Evolutionary conservation across 1,139 yeast species (phyloP).

Genomic region (Magnusiomyces suaveolens): DNA sequence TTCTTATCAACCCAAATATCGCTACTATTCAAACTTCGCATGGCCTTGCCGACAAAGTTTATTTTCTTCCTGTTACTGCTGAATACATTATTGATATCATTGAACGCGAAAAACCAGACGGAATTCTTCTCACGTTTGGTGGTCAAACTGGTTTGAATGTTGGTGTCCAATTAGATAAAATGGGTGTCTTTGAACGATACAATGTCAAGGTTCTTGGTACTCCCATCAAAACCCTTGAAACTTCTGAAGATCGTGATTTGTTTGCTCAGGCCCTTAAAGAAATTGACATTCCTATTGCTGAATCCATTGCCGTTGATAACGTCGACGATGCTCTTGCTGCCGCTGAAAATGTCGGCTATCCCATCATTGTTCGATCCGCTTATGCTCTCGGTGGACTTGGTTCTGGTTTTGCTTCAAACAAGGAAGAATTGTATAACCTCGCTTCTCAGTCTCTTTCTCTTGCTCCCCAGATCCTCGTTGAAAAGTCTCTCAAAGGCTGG

Average conservation of each 20-base stretch:
- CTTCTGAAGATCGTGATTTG: constrained; percentile 94
- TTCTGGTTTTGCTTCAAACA: constrained; percentile 88
- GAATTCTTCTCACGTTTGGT: constrained; percentile 89
- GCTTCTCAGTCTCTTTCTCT: constrained; percentile 81
- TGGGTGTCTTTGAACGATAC: constrained; percentile 86
- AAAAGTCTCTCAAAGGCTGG: constrained; percentile 98
- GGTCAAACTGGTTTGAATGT: constrained; percentile 97
- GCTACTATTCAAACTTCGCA: constrained; percentile 98
- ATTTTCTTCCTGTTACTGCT: constrained; percentile 93
- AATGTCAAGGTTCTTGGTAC: constrained; percentile 94
- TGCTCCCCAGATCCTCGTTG: constrained; percentile 91
- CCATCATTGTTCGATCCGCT: constrained; percentile 95
- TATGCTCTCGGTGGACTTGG: constrained; percentile 97
- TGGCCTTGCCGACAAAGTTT: constrained; percentile 95
- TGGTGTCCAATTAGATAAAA: constrained; percentile 85
- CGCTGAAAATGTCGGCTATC: constrained; percentile 81
- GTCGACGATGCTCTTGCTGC: constrained; percentile 89
- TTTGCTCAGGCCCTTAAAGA: constrained; percentile 92
- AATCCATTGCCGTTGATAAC: constrained; percentile 87
- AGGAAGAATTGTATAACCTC: constrained; percentile 71
- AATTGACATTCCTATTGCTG: constrained; percentile 90
- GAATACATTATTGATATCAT: constrained; percentile 90
- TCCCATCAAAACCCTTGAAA: constrained; percentile 87
- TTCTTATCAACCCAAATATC: constrained; percentile 91
- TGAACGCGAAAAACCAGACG: constrained; percentile 94